Evolutionary conservation across 1,284 basidiomycete species (phyloP).

Genomic region (Ganoderma leucocontextum): DNA sequence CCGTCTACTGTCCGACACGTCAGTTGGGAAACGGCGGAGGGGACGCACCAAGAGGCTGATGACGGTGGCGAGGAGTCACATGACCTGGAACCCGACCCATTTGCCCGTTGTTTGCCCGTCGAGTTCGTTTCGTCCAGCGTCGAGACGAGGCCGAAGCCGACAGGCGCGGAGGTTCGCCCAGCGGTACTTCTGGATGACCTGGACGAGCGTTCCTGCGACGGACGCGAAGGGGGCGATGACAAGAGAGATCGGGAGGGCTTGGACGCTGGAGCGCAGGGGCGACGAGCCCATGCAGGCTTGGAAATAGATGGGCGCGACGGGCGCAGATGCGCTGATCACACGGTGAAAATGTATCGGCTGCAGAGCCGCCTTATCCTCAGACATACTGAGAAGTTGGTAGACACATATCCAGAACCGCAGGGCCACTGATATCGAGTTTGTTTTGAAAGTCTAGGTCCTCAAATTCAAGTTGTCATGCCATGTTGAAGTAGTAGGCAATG

Average conservation of each 20-base stretch:
- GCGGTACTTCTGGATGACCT: slow-evolving; percentile 38
- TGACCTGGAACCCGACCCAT: slow-evolving; percentile 42
- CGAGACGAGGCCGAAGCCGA: slow-evolving; percentile 42
- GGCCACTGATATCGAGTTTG: no score
- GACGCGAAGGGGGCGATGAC: slow-evolving; percentile 37
- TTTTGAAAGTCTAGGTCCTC: no score
- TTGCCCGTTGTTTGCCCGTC: slow-evolving; percentile 36
- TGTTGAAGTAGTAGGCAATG: no score
- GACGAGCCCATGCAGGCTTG: slow-evolving; percentile 19
- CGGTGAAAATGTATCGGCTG: no score
- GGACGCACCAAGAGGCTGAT: slow-evolving; percentile 21
- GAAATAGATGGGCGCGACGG: slow-evolving; percentile 13
- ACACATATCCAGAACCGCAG: no score
- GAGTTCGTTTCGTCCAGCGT: slow-evolving; percentile 36
- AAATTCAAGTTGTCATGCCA: no score
- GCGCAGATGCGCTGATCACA: no score
- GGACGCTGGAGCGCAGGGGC: slow-evolving; percentile 13
- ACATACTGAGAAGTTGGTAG: no score
- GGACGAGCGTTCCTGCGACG: slow-evolving; percentile 34
- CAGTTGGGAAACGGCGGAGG: not conserved
- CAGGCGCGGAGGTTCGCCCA: slow-evolving; percentile 34
- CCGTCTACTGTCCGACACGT: not conserved
- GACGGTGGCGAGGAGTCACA: slow-evolving; percentile 17
- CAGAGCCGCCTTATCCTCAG: no score
- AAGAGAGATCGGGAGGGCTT: slow-evolving; percentile 28